Conservation (phyloP, 352 stramenopile genomes). For the Globisporangium recalcitrans region DNA sequence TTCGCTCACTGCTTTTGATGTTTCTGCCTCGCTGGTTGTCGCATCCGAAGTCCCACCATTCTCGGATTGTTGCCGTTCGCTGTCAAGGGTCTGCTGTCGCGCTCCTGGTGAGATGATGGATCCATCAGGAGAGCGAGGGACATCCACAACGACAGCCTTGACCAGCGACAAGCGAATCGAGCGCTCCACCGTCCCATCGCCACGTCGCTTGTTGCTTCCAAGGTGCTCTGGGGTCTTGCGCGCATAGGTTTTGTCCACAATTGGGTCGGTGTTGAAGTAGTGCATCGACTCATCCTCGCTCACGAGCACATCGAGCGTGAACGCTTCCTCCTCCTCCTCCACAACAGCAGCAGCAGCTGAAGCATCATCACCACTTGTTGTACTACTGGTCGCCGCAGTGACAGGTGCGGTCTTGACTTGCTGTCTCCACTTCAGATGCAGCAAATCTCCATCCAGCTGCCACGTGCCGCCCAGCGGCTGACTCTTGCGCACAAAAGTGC, state of each 20-base stretch:
- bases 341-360: neutral
- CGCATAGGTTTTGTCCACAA: conserved; percentile 62
- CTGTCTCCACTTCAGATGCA: conserved; percentile 76
- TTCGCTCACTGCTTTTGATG: conserved; percentile 14
- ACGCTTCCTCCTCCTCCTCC: conserved; percentile 42
- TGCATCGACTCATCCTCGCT: conserved; percentile 70
- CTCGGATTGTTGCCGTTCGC: neutral
- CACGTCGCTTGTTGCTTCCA: conserved; percentile 33
- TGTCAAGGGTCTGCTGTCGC: conserved; percentile 5
- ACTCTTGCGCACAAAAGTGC: conserved; percentile 62
- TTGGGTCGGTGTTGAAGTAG: conserved; percentile 64
- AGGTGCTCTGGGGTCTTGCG: conserved; percentile 61
- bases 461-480: conserved; percentile 68
- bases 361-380: too few relatives aligned
- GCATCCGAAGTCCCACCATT: neutral
- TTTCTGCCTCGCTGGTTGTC: neutral
- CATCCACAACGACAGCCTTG: conserved; percentile 53
- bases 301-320: conserved; percentile 70
- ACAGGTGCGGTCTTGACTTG: conserved; percentile 9
- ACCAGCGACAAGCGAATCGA: conserved; percentile 59
- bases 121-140: conserved; percentile 43
- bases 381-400: neutral
- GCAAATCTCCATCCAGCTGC: conserved; percentile 70
- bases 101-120: conserved; percentile 25
- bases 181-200: conserved; percentile 24